Percentiles rank a stretch among this genome's conserved stretches.
These are phyloP conservation scores for Diplodia seriata DNA, from an alignment of 2,329 filamentous ascomycete genomes.

Conservation along the genomic window DNA sequence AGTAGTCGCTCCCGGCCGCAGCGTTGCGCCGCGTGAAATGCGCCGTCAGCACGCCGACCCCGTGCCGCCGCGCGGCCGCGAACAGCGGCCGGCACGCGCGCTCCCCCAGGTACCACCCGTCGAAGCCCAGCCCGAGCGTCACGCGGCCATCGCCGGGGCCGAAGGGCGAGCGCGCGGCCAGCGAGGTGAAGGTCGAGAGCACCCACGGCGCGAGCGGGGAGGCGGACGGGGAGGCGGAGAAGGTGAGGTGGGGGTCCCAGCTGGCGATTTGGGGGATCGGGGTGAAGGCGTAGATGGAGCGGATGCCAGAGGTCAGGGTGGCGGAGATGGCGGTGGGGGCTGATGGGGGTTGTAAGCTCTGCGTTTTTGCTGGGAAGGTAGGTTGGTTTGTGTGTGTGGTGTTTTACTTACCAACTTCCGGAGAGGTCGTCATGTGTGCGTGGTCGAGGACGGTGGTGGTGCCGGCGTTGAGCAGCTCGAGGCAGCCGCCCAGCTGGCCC, in stretches of 20 bases:
- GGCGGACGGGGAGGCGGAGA: constrained; percentile 42
- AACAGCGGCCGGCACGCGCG: constrained; percentile 51
- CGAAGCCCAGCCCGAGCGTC: constrained; percentile 54
- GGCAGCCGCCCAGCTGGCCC: constrained; percentile 50
- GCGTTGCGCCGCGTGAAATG: constrained; percentile 43
- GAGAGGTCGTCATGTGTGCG: constrained; percentile 48
- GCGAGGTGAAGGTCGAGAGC: constrained; percentile 46
- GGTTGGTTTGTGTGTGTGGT: constrained; percentile 33
- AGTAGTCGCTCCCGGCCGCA: constrained; percentile 22
- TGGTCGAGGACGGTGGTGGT: constrained; percentile 63
- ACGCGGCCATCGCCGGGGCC: constrained; percentile 42
- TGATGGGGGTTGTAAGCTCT: constrained; percentile 29
- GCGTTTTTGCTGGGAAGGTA: background rate
- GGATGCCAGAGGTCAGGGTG: constrained; percentile 54
- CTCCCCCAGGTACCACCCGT: constrained; percentile 50
- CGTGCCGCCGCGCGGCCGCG: constrained; percentile 44
- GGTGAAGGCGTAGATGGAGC: constrained; percentile 50
- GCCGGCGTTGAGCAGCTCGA: constrained; percentile 61
- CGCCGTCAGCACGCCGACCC: constrained; percentile 52
- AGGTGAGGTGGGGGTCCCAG: constrained; percentile 52
- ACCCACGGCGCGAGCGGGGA: constrained; percentile 56
- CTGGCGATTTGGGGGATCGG: background rate
- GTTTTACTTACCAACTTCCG: constrained; percentile 43
- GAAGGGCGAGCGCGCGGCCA: constrained; percentile 37
- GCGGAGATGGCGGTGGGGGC: constrained; percentile 48